Base-by-base conservation (phyloP, 108 stramenopile species). In the Discostella pseudostelligera region DNA sequence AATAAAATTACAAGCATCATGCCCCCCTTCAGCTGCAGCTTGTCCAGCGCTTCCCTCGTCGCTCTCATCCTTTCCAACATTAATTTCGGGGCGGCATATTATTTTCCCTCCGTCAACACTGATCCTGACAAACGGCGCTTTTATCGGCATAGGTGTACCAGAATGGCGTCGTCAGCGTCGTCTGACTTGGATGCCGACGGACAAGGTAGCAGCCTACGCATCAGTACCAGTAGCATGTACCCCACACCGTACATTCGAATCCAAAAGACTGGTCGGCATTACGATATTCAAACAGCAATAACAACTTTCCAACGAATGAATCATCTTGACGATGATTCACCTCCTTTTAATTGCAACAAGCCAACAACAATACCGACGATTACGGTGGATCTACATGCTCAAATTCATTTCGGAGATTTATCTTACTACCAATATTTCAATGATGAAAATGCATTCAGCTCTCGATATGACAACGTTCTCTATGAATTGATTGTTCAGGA, bases 401-500 rank as follows among this genome's bases (percentile, higher is more conserved):
- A 88, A 62, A 61, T 88, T 13, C 90, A 92, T 61, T 88, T 83
- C 65, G 90, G 83, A 8, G 81, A 79, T 42, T 39, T 17, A 13
- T 59, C 71, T 16, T 92, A 92, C 54, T 92, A 74, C 60, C 42
- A 76, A 26, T 83, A 78, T 44, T 91, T 79, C 73, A 87, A 91
- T 69, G 56, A 73, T 9, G 44, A 57, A 19, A 56, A 22, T 8
- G 11, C 44, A 1, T 90, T 90, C 45, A 61, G 61, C 20, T 49
- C 72, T 0, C 39, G 55, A 9, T 81, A 83, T 42, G 84, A 88
- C 58, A 46, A 56, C 1, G 77, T 88, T 4, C 76, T 84, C 9
- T 88, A 86, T 56, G 90, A 92, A 67, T 50, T 92, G 39, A 55
- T 88, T 24, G 81, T 92, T 3, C 85, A 86, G 32, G 79, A 84